Percentiles rank a stretch among this genome's conserved stretches.
These are phyloP conservation scores for Uronychia setigera DNA, from an alignment of 73 alveolate species.

Conservation along the genomic window DNA sequence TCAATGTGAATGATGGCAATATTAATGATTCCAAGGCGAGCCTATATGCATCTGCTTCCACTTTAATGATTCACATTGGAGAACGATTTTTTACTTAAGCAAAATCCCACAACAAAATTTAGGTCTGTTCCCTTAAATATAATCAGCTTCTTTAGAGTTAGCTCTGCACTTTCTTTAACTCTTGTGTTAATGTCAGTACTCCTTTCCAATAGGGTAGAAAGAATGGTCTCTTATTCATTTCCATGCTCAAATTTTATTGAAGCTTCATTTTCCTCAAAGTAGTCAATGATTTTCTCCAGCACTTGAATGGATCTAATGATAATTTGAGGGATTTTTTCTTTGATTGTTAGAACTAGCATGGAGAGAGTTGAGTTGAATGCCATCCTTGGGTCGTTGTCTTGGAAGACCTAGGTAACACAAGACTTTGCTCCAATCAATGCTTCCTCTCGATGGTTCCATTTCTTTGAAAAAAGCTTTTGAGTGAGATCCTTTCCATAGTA, in stretches of 20 bases:
- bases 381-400: background rate
- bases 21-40: background rate
- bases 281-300: background rate
- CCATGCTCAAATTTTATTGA: background rate
- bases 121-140: background rate
- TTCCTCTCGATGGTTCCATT: constrained; percentile 8
- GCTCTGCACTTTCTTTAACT: background rate
- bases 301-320: background rate
- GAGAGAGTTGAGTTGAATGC: background rate
- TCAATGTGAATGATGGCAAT: background rate
- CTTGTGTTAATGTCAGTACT: background rate
- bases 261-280: background rate
- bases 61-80: background rate
- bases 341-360: background rate
- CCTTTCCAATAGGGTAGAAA: background rate
- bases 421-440: background rate
- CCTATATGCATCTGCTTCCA: background rate
- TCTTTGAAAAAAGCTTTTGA: background rate
- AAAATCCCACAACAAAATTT: background rate
- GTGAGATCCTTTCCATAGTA: background rate
- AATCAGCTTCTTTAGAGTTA: background rate
- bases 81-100: background rate
- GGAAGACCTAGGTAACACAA: background rate
- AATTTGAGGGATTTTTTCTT: background rate
- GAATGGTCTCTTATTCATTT: background rate